Evolutionary conservation across 179 eudicot species (phyloP), one percentile per base, ranked within the genome.

Genomic region (Sideroxylon spinosum): DNA sequence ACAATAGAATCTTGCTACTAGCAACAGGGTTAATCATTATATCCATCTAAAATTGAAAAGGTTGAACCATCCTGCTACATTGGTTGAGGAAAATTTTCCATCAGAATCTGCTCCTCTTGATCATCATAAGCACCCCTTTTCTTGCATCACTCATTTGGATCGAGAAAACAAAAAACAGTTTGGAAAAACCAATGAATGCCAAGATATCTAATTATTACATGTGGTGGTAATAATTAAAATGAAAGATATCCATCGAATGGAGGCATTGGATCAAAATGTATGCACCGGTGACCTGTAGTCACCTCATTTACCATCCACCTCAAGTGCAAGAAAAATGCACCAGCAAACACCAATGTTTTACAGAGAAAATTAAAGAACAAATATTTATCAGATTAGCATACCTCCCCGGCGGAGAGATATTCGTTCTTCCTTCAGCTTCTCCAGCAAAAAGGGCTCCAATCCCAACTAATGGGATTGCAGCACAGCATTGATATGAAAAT

Each of bases 351-450:
- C 28, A 25, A 66, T 19, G 60, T n/a, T n/a, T n/a, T 53, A 44
- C 57, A 56, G 19, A 56, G 14, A 16, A 0, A 60, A 67, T 52
- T 16, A 53, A 71, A 55, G 60, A 53, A 44, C 59, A 22, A 61
- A 59, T 1, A 69, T 14, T n/a, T 20, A 17, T 26, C 17, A 32
- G 44, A 68, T 14, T 32, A 46, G 29, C 53, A 78, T 86, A 95
- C 98, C 97, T 95, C 99, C 49, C 90, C 95, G 29, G 92, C 84
- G n/a, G n/a, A 66, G 95, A 85, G 55, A 83, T 78, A 77, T 90
- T 93, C 17, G 92, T 86, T 84, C 97, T 90, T 79, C 98, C 99
- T 86, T 95, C 99, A 76, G 97, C 93, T 77, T 95, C 98, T 89
- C 99, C 87, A 75, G 93, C 91, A 78, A 97, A 93, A 85, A 95